Percentiles rank a stretch among this genome's conserved stretches.
These are phyloP conservation scores for Fonsecaea erecta DNA, from an alignment of 2,329 filamentous ascomycete species.

Conservation along the genomic window DNA sequence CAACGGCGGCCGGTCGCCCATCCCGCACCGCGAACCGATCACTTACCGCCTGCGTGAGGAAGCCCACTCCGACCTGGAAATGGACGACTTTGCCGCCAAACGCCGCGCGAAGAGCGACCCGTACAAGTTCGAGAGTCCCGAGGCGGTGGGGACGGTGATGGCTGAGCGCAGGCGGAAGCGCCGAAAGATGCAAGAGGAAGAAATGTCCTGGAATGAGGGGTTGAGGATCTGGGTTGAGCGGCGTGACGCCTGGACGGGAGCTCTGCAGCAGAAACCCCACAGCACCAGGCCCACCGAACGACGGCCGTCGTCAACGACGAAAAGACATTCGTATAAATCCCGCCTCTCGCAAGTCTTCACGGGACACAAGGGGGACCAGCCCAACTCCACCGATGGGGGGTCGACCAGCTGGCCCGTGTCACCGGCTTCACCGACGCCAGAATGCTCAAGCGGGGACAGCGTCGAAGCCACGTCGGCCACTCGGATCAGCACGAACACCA, in stretches of 20 bases:
- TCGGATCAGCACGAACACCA: slow-evolving; percentile 3
- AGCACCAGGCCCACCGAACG: slow-evolving; percentile 11
- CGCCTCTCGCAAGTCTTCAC: slow-evolving; percentile 20
- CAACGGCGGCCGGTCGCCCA: neutral
- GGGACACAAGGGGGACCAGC: slow-evolving; percentile 3
- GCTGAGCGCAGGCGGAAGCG: slow-evolving; percentile 61
- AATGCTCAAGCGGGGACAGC: slow-evolving; percentile 24
- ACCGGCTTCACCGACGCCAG: slow-evolving; percentile 16
- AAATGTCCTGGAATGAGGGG: slow-evolving; percentile 79
- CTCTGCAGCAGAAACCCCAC: slow-evolving; percentile 49
- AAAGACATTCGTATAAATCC: slow-evolving; percentile 18
- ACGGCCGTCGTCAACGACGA: slow-evolving; percentile 10
- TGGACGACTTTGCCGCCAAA: slow-evolving; percentile 12
- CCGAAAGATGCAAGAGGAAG: slow-evolving; percentile 63
- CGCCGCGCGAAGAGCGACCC: slow-evolving; percentile 36
- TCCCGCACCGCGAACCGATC: slow-evolving; percentile 30
- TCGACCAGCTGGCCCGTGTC: slow-evolving; percentile 12
- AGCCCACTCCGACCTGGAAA: slow-evolving; percentile 34
- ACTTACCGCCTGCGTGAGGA: slow-evolving; percentile 34
- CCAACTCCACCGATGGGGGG: slow-evolving; percentile 8
- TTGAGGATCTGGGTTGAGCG: slow-evolving; percentile 77
- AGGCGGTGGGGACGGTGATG: slow-evolving; percentile 47
- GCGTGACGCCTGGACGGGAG: slow-evolving; percentile 84
- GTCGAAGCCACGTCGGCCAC: slow-evolving; percentile 9
- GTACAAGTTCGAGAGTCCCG: slow-evolving; percentile 48